These are phyloP conservation scores for Trichoderma aggressivum DNA, from an alignment of 2,329 filamentous ascomycete species.

Conservation along the genomic window DNA sequence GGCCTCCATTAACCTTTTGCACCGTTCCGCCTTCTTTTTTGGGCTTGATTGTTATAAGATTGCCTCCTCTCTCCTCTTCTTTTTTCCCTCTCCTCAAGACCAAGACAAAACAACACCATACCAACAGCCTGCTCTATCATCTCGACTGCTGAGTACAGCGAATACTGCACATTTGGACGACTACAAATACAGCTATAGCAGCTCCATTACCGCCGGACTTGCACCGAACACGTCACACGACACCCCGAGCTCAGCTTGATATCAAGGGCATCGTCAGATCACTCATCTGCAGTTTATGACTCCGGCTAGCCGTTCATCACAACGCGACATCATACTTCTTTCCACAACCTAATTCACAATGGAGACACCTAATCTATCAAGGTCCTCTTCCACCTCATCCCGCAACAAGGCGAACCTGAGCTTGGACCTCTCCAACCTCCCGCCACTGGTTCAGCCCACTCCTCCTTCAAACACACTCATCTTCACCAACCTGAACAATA, in stretches of 20 bases:
- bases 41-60: conserved; percentile 7
- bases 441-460: conserved; percentile 66
- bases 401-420: conserved; percentile 53
- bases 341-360: conserved; percentile 25
- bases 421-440: conserved; percentile 70
- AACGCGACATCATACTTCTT: neutral
- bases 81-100: neutral
- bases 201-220: neutral
- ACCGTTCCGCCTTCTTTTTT: conserved; percentile 10
- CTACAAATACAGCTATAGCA: neutral
- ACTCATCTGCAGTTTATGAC: neutral
- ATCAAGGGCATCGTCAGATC: neutral
- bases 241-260: neutral
- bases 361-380: conserved; percentile 39
- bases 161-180: neutral
- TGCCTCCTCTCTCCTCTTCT: neutral
- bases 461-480: conserved; percentile 79
- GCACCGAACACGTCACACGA: neutral
- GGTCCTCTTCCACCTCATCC: conserved; percentile 45
- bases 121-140: neutral
- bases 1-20: neutral
- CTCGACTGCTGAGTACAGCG: neutral
- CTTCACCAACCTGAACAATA: conserved; percentile 73
- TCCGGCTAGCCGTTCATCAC: neutral
- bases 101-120: neutral